phyloP scores from a whole-genome alignment of 1,284 basidiomycete genomes.

The Leucoagaricus sp. region DNA sequence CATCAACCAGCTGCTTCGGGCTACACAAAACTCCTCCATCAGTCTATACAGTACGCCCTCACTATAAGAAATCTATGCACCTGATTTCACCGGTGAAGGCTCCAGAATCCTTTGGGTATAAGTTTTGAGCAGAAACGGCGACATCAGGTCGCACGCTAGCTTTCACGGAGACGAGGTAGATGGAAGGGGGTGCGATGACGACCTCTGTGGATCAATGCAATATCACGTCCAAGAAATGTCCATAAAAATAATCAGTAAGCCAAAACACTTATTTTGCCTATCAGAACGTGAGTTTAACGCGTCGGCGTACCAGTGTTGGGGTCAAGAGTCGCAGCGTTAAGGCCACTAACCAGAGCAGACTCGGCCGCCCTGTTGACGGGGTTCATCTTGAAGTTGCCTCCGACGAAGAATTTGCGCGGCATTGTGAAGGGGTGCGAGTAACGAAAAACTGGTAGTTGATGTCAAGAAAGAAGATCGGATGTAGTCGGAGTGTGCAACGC shows the following conservation, averaged over 20 bases:
- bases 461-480: constrained; percentile 7
- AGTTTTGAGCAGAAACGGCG: constrained; percentile 91
- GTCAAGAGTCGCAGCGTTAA: constrained; percentile 82
- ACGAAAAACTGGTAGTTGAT: neutral
- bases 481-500: constrained; percentile 5
- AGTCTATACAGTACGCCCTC: constrained; percentile 1
- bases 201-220: constrained; percentile 61
- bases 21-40: constrained; percentile 36
- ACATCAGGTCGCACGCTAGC: constrained; percentile 61
- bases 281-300: constrained; percentile 4
- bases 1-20: constrained; percentile 83
- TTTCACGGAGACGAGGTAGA: constrained; percentile 79
- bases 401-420: constrained; percentile 83
- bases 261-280: constrained; percentile 1
- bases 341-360: constrained; percentile 59
- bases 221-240: neutral
- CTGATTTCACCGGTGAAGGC: constrained; percentile 97
- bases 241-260: neutral
- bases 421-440: constrained; percentile 3
- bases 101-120: constrained; percentile 82
- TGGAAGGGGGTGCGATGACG: constrained; percentile 87
- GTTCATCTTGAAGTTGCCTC: constrained; percentile 98
- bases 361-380: constrained; percentile 68
- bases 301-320: constrained; percentile 63
- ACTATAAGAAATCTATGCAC: constrained; percentile 36